A percentile compares a stretch with the other conserved stretches of the same genome.
These are phyloP conservation scores for Plasmodium cynomolgi DNA, from an alignment of 169 alveolate genomes.

Conservation along the genomic window DNA sequence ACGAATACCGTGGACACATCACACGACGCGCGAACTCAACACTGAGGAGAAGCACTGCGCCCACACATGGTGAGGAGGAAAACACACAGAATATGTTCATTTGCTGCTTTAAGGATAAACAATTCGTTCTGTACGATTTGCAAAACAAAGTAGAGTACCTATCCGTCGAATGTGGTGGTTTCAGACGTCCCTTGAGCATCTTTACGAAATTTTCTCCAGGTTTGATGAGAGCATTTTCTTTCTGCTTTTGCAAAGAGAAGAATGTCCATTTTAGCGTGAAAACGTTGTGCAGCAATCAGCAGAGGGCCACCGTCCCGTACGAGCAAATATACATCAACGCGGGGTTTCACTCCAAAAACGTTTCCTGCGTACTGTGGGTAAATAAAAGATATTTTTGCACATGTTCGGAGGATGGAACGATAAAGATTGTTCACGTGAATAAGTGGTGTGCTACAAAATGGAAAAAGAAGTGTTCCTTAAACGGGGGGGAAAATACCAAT, in stretches of 20 bases:
- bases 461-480: not conserved
- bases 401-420: slow-evolving; percentile 64
- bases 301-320: slow-evolving; percentile 23
- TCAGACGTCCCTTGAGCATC: slow-evolving; percentile 68
- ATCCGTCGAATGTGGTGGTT: slow-evolving; percentile 72
- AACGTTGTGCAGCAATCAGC: not conserved
- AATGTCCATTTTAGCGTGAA: slow-evolving; percentile 24
- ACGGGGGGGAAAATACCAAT: not conserved
- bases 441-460: not conserved
- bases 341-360: slow-evolving; percentile 47
- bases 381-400: slow-evolving; percentile 32
- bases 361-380: slow-evolving; percentile 53
- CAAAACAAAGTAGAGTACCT: slow-evolving; percentile 46
- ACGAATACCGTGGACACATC: not conserved
- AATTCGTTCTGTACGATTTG: slow-evolving; percentile 57
- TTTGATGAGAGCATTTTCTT: slow-evolving; percentile 21
- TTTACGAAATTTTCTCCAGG: slow-evolving; percentile 3
- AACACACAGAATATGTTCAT: slow-evolving; percentile 16
- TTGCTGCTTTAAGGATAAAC: slow-evolving; percentile 67
- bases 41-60: not conserved
- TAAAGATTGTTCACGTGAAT: slow-evolving; percentile 12
- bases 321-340: slow-evolving; percentile 30
- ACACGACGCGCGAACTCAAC: not conserved
- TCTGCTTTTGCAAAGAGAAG: slow-evolving; percentile 65
- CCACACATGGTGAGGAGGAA: not conserved